phyloP scores from a whole-genome alignment of 345 rosid genomes.

The Gossypium turneri region DNA sequence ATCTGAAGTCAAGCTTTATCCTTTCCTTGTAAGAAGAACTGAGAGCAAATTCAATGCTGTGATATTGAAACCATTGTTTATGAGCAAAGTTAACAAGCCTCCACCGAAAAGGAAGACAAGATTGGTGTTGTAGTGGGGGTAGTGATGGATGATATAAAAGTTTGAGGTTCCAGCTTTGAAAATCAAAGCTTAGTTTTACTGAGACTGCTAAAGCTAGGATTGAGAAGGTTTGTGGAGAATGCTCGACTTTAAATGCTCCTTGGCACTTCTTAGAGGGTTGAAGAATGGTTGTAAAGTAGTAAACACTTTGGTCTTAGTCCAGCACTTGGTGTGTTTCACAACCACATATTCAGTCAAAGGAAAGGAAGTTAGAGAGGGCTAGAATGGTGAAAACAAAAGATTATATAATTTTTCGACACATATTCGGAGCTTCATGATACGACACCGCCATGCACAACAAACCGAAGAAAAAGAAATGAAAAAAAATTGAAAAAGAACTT shows the following conservation, averaged over 20 bases:
- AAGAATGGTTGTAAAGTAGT: conserved; percentile 93
- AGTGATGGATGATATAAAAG: conserved; percentile 79
- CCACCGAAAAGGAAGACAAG: conserved; percentile 70
- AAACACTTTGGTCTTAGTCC: conserved; percentile 76
- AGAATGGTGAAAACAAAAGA: no score
- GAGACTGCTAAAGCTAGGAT: conserved; percentile 92
- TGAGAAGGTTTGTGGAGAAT: conserved; percentile 96
- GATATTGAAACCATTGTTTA: conserved; percentile 85
- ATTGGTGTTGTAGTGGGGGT: conserved; percentile 87
- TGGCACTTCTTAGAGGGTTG: conserved; percentile 89
- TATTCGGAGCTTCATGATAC: no score
- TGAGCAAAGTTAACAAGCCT: conserved; percentile 91
- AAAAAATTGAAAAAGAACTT: no score
- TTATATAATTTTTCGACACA: no score
- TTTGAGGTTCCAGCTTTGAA: conserved; percentile 81
- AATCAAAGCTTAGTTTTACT: conserved; percentile 77
- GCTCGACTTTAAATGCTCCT: conserved; percentile 93
- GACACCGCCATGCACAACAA: no score
- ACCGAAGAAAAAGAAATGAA: no score
- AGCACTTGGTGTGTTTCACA: conserved; percentile 96
- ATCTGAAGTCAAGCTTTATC: conserved; percentile 87
- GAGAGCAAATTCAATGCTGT: conserved; percentile 87
- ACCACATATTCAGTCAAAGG: conserved; percentile 74
- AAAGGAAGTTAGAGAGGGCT: conserved; percentile 54
- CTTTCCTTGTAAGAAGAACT: conserved; percentile 82